These are phyloP conservation scores for Chaetomium sp. DNA, from an alignment of 2,329 filamentous ascomycete genomes.

Conservation along the genomic window DNA sequence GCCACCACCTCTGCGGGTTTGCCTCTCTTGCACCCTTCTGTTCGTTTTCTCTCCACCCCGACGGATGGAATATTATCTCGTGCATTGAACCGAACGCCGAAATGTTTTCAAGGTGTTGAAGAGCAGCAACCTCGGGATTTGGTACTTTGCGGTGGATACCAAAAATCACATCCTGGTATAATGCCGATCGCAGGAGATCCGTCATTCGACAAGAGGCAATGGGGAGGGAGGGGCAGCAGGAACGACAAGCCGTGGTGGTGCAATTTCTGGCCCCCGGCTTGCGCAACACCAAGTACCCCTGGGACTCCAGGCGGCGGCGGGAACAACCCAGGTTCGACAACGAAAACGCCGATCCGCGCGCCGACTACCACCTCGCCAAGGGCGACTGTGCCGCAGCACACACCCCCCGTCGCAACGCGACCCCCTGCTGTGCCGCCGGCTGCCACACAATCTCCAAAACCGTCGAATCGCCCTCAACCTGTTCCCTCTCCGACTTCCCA, in stretches of 20 bases:
- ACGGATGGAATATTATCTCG: neutral
- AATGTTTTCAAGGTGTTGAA: neutral
- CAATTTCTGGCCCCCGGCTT: slow-evolving; percentile 1
- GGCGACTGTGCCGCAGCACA: neutral
- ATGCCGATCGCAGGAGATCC: neutral
- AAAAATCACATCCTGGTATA: neutral
- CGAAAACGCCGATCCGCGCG: neutral
- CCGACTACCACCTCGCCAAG: neutral
- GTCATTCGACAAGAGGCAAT: neutral
- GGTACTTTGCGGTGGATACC: neutral
- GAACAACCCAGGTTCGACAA: slow-evolving; percentile 4
- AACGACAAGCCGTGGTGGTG: slow-evolving; percentile 10
- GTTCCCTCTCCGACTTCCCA: slow-evolving; percentile 4
- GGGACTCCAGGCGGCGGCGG: neutral
- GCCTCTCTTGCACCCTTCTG: neutral
- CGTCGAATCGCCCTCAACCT: neutral
- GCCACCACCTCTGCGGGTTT: neutral
- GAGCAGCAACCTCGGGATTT: neutral
- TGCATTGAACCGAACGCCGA: neutral
- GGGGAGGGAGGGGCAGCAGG: neutral
- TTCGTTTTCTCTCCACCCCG: neutral
- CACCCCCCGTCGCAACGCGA: slow-evolving; percentile 7
- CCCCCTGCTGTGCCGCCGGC: slow-evolving; percentile 15
- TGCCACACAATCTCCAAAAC: slow-evolving; percentile 6
- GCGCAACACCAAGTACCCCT: neutral